These are phyloP conservation scores for Reutealis trisperma DNA, from an alignment of 345 rosid genomes.

Conservation along the genomic window DNA sequence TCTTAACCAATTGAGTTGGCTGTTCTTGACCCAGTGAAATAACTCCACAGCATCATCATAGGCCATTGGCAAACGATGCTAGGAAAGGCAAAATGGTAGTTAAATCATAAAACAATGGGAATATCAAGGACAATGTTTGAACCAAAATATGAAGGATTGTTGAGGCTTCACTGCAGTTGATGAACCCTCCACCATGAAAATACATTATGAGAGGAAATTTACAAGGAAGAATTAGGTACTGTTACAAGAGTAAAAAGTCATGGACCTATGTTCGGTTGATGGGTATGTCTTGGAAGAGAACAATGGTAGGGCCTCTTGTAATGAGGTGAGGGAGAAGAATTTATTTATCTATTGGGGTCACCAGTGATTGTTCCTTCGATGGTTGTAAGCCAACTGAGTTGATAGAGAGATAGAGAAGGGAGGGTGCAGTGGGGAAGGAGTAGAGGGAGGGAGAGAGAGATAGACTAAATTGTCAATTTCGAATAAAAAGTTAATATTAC, in stretches of 20 bases:
- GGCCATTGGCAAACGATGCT: slow-evolving; percentile 65
- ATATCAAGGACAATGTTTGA: slow-evolving; percentile 35
- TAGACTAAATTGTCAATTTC: too few relatives aligned
- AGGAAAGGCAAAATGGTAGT: slow-evolving; percentile 59
- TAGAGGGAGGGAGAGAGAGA: too few relatives aligned
- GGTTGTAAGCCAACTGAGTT: too few relatives aligned
- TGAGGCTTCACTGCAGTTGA: slow-evolving; percentile 34
- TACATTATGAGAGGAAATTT: slow-evolving; percentile 58
- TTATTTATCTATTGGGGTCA: too few relatives aligned
- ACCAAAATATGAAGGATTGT: slow-evolving; percentile 38
- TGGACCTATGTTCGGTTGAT: slow-evolving; percentile 28
- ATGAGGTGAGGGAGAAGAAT: too few relatives aligned
- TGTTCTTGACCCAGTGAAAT: slow-evolving; percentile 38
- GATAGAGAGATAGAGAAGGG: too few relatives aligned
- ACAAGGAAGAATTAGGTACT: slow-evolving; percentile 10
- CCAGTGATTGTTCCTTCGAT: too few relatives aligned
- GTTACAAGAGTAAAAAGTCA: slow-evolving; percentile 15
- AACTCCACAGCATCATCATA: slow-evolving; percentile 60
- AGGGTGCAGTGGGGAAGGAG: too few relatives aligned
- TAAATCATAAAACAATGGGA: slow-evolving; percentile 42
- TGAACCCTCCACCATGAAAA: slow-evolving; percentile 66
- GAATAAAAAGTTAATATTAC: too few relatives aligned
- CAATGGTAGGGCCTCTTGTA: too few relatives aligned
- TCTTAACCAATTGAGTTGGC: slow-evolving; percentile 40
- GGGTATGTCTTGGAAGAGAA: slow-evolving; percentile 5